Percentiles rank a stretch among this genome's conserved stretches.
Conservation (phyloP, 2,329 filamentous ascomycete species). For the Colletotrichum kahawae region DNA sequence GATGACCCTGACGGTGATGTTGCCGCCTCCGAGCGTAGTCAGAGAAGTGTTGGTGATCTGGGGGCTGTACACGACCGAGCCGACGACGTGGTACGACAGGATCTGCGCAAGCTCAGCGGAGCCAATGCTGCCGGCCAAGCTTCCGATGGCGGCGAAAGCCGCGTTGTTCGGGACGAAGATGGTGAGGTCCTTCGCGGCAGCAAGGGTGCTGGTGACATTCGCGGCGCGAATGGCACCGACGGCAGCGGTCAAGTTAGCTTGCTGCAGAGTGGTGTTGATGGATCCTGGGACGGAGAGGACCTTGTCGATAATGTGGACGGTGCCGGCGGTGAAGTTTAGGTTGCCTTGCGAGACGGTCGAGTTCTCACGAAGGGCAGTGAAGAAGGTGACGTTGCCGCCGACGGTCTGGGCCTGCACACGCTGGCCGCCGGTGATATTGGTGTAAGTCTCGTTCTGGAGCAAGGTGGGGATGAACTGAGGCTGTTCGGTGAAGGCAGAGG, state of each 20-base stretch:
- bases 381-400: conserved; percentile 51
- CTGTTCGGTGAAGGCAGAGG: conserved; percentile 29
- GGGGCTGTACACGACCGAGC: conserved; percentile 57
- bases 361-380: conserved; percentile 55
- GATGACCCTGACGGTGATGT: conserved; percentile 36
- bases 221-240: conserved; percentile 50
- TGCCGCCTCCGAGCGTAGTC: conserved; percentile 26
- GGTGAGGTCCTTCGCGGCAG: conserved; percentile 55
- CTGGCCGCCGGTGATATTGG: conserved; percentile 66
- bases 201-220: conserved; percentile 46
- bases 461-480: conserved; percentile 43
- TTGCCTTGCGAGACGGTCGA: conserved; percentile 55
- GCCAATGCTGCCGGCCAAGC: conserved; percentile 51
- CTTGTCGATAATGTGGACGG: conserved; percentile 58
- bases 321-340: conserved; percentile 57
- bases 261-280: conserved; percentile 43
- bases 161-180: conserved; percentile 68
- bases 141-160: conserved; percentile 64
- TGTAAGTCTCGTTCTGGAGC: conserved; percentile 55
- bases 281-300: conserved; percentile 51
- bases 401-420: conserved; percentile 50
- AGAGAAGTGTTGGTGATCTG: conserved; percentile 16
- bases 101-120: conserved; percentile 53
- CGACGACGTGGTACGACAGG: conserved; percentile 69
- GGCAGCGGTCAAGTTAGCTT: conserved; percentile 49